Evolutionary conservation across 2,329 filamentous ascomycete genomes (phyloP).

Genomic region (Xylariales sp.): DNA sequence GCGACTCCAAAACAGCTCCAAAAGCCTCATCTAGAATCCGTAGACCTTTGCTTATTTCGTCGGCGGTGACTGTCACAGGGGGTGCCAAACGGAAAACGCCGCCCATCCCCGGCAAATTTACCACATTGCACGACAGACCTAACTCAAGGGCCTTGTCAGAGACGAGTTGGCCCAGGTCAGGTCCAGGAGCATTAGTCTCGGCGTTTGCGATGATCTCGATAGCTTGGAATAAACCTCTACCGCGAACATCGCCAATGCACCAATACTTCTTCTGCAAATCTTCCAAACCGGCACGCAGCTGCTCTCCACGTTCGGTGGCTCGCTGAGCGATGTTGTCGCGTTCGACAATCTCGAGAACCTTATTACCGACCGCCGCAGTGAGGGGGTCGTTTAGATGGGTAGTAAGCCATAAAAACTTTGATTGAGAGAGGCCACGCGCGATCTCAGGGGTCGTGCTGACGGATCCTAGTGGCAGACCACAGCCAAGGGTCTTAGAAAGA

Average conservation of each 20-base stretch:
- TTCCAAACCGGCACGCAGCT: constrained; percentile 61
- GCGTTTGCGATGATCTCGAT: constrained; percentile 67
- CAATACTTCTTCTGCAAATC: constrained; percentile 62
- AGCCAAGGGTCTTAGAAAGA: constrained; percentile 70
- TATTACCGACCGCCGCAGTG: constrained; percentile 68
- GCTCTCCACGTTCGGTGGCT: constrained; percentile 57
- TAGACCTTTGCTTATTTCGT: constrained; percentile 63
- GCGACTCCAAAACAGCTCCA: constrained; percentile 21
- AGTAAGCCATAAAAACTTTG: constrained; percentile 66
- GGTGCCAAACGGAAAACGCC: constrained; percentile 70
- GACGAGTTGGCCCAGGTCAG: constrained; percentile 61
- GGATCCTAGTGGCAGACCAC: constrained; percentile 68
- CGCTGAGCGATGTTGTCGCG: constrained; percentile 64
- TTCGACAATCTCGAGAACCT: constrained; percentile 71
- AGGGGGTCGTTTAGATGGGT: constrained; percentile 73
- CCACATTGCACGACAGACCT: constrained; percentile 68
- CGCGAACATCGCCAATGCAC: constrained; percentile 71
- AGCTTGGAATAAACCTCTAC: constrained; percentile 67
- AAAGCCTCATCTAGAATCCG: constrained; percentile 68
- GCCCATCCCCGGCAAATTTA: constrained; percentile 64
- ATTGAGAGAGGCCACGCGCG: constrained; percentile 59
- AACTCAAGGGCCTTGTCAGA: constrained; percentile 61
- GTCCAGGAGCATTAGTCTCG: constrained; percentile 58
- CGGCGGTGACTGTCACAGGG: constrained; percentile 66
- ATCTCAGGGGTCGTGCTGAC: constrained; percentile 68